Evolutionary conservation across 768 basidiomycete species (phyloP).

Genomic region (Russula lepida): DNA sequence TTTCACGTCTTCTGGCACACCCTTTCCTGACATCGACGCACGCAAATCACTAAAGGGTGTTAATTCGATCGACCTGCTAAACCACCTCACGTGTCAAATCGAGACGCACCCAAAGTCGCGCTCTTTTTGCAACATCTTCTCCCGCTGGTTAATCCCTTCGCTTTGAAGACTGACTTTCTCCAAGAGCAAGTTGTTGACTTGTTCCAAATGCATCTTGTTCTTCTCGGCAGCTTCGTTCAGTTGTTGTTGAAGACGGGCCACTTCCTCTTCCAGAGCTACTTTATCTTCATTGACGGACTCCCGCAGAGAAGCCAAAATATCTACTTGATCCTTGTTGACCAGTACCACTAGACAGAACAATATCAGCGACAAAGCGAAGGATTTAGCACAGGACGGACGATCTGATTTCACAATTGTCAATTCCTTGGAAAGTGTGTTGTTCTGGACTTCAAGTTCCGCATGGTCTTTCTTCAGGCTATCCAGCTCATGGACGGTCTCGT

Average conservation of each 20-base stretch:
- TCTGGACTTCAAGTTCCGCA: slow-evolving; percentile 61
- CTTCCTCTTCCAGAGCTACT: slow-evolving; percentile 58
- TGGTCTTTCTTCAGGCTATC: slow-evolving; percentile 62
- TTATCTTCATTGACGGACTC: slow-evolving; percentile 90
- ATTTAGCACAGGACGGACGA: slow-evolving; percentile 39
- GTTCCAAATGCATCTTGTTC: slow-evolving; percentile 85
- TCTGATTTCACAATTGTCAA: slow-evolving; percentile 81
- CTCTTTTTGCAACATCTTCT: slow-evolving; percentile 79
- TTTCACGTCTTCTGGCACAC: slow-evolving; percentile 77
- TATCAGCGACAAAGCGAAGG: slow-evolving; percentile 4
- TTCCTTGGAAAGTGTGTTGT: slow-evolving; percentile 53
- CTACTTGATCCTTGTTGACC: slow-evolving; percentile 89
- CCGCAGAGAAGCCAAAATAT: slow-evolving; percentile 76
- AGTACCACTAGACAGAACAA: slow-evolving; percentile 58
- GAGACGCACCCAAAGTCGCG: slow-evolving; percentile 66
- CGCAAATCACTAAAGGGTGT: slow-evolving; percentile 54
- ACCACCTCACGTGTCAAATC: background rate
- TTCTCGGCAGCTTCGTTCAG: slow-evolving; percentile 71
- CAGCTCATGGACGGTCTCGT: slow-evolving; percentile 78
- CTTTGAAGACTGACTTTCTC: slow-evolving; percentile 90
- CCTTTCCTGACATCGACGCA: slow-evolving; percentile 66
- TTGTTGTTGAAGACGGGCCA: slow-evolving; percentile 53
- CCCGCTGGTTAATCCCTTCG: slow-evolving; percentile 84
- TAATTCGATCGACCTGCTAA: background rate
- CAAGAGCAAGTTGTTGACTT: slow-evolving; percentile 72